A percentile compares a stretch with the other conserved stretches of the same genome.
phyloP scores from a whole-genome alignment of 202 grass and related monocot genomes.

The Carex arenaria region DNA sequence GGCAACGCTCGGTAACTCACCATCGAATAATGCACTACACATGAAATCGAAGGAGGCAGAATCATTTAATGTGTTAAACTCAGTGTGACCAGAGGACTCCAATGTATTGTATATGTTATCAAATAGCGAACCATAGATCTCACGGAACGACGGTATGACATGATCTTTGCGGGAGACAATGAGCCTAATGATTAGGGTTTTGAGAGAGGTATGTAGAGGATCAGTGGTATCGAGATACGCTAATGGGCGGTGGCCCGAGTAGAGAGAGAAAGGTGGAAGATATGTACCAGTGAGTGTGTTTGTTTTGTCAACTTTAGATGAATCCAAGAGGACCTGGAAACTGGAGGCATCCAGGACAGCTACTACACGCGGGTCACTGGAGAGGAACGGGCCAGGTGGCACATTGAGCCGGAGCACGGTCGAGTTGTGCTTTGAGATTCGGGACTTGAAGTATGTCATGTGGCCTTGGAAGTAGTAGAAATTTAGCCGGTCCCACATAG shows the following conservation, averaged over 20 bases:
- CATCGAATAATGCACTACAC: constrained; percentile 57
- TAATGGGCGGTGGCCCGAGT: constrained; percentile 57
- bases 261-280: constrained; percentile 56
- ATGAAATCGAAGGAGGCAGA: constrained; percentile 61
- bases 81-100: constrained; percentile 23
- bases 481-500: constrained; percentile 57
- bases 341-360: constrained; percentile 71
- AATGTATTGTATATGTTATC: constrained; percentile 43
- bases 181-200: constrained; percentile 54
- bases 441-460: constrained; percentile 72
- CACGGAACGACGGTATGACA: constrained; percentile 50
- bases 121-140: constrained; percentile 55
- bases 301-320: constrained; percentile 72
- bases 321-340: constrained; percentile 75
- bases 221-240: constrained; percentile 77
- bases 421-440: constrained; percentile 45
- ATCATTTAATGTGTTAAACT: constrained; percentile 68
- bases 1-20: constrained; percentile 22
- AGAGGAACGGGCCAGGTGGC: constrained; percentile 59
- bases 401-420: constrained; percentile 73
- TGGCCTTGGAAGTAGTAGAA: constrained; percentile 86
- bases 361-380: constrained; percentile 45
- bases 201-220: constrained; percentile 54
- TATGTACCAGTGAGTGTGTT: constrained; percentile 73
- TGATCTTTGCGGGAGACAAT: constrained; percentile 50